Evolutionary conservation across 129 eudicot species (phyloP), one percentile per base, ranked within the genome.

Genomic region (Escallonia rubra): DNA sequence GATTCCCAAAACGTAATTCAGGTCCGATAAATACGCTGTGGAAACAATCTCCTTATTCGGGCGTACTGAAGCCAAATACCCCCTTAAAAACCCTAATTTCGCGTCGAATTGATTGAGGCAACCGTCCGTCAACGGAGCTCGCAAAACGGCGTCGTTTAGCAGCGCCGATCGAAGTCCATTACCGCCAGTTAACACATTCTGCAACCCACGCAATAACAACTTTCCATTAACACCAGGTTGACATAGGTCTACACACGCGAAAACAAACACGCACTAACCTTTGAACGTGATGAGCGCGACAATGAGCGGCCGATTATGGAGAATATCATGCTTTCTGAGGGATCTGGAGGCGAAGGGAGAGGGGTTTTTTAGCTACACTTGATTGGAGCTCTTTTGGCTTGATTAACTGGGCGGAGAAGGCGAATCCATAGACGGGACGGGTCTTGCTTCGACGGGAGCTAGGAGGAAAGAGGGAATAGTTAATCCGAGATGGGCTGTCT

Each of bases 261-360:
- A 66, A 3, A 13, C 23, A 3, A 56, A 14, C 43, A 72, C 72
- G 80, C 89, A 63, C 66, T 80, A 11, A 66, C 68, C 48, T 75
- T 59, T 41, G 82, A 64, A 64, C 69, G 77, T 64, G 76, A 69
- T 11, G 83, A 74, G 48, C 81, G 80, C 41, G 71, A 60, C n/a
- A 78, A 65, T 61, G 77, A 43, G 81, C 83, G 85, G 58, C 78
- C 73, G 61, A 87, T 70, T 45, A 85, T 83, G 45, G 85, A 71
- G 62, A 76, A 74, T 34, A 79, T 81, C 82, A 84, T 83, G 34
- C 34, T 62, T 55, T 67, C 8, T 41, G 6, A 42, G 23, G 41
- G 59, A 52, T 57, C 52, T 38, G 63, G 50, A 71, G 81, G 75
- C 68, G 66, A 62, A 73, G 34, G 34, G 34, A 0, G 34, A 1